Conservation (phyloP, 78 protist species). For the Monocercomonoides exilis region DNA sequence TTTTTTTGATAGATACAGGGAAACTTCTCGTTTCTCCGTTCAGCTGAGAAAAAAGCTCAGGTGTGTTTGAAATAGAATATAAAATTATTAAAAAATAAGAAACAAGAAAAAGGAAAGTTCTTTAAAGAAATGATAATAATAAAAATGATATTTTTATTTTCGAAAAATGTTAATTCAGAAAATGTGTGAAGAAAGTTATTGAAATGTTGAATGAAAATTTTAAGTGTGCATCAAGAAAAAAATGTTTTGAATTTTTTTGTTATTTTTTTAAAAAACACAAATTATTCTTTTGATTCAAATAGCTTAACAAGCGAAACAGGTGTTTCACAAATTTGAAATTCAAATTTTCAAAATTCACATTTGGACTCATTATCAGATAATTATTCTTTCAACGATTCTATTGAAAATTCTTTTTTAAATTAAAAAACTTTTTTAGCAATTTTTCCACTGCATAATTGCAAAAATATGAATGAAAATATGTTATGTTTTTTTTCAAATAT, state of each 20-base stretch:
- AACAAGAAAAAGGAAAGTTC: constrained; percentile 75
- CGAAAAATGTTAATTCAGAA: constrained; percentile 61
- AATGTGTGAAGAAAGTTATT: constrained; percentile 54
- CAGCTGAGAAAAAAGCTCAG: constrained; percentile 71
- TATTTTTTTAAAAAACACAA: background rate
- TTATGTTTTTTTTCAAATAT: constrained; percentile 15
- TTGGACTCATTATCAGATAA: background rate
- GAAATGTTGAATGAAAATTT: constrained; percentile 75
- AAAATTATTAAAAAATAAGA: too few species aligned
- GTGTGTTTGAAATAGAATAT: too few species aligned
- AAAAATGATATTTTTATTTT: constrained; percentile 93
- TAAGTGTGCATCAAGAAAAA: constrained; percentile 55
- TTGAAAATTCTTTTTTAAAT: too few species aligned
- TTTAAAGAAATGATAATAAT: constrained; percentile 93
- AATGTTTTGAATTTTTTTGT: background rate
- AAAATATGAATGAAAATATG: constrained; percentile 66
- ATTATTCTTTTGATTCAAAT: constrained; percentile 82
- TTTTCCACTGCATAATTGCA: constrained; percentile 76
- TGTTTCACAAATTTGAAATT: constrained; percentile 94
- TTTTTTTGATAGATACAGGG: too few species aligned
- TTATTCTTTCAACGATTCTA: background rate
- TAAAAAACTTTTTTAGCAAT: constrained; percentile 52
- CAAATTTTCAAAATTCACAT: constrained; percentile 99
- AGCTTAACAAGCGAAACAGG: too few species aligned
- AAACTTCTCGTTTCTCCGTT: constrained; percentile 98